These are phyloP conservation scores for Triglochin maritima DNA, from an alignment of 106 monocot genomes.

Conservation along the genomic window DNA sequence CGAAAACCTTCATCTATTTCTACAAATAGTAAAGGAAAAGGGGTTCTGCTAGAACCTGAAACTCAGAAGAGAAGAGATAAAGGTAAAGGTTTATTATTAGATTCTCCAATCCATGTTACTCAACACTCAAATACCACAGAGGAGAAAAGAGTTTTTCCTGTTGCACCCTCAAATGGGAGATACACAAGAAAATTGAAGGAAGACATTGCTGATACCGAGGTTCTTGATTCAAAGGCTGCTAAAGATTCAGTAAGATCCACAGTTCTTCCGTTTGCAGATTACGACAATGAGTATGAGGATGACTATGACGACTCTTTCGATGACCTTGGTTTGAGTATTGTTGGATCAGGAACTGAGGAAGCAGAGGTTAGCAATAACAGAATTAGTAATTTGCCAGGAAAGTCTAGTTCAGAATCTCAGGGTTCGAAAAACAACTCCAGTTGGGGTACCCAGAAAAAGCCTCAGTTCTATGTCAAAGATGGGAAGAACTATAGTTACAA, in stretches of 20 bases:
- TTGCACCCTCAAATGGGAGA: constrained; percentile 38
- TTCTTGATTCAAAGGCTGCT: constrained; percentile 45
- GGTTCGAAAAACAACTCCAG: constrained; percentile 20
- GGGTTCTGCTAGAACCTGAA: constrained; percentile 2
- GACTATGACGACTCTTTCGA: constrained; percentile 99
- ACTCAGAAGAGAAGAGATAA: constrained; percentile 36
- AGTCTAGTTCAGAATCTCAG: constrained; percentile 12
- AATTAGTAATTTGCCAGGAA: constrained; percentile 9
- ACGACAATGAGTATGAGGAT: constrained; percentile 54
- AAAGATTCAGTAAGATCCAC: constrained; percentile 42
- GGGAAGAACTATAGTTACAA: constrained; percentile 99
- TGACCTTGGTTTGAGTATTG: constrained; percentile 63
- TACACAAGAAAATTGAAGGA: constrained; percentile 53
- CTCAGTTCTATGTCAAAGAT: constrained; percentile 92
- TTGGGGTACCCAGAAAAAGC: constrained; percentile 64
- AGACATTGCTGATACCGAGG: constrained; percentile 17
- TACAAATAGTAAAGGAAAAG: constrained; percentile 11
- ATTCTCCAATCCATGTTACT: constrained; percentile 19
- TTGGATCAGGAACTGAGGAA: constrained; percentile 66
- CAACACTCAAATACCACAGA: constrained; percentile 1
- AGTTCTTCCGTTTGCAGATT: constrained; percentile 49
- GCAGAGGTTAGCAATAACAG: constrained; percentile 30
- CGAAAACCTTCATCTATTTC: constrained; percentile 12
- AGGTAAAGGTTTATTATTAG: constrained; percentile 66
- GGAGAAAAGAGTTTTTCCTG: constrained; percentile 15